Evolutionary conservation across 2,329 filamentous ascomycete genomes (phyloP).

Genomic region (Pestalotiopsis sp.): DNA sequence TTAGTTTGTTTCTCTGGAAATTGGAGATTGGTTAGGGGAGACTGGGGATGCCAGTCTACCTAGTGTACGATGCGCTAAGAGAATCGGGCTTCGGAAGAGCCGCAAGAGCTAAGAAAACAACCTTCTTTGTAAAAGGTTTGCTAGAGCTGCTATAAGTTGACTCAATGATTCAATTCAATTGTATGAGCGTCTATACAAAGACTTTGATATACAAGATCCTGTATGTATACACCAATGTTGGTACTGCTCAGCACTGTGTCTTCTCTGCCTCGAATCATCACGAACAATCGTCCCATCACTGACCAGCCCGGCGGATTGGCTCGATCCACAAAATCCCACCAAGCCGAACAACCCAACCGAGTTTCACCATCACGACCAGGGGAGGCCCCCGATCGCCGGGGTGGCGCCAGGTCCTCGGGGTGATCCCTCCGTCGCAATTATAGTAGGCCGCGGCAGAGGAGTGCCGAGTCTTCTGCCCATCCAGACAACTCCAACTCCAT

Average conservation of each 20-base stretch:
- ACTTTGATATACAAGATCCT: no score
- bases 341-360: not conserved
- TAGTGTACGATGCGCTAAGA: no score
- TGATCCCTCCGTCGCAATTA: slow-evolving; percentile 5
- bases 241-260: no score
- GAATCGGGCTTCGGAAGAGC: not conserved
- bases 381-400: not conserved
- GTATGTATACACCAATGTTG: no score
- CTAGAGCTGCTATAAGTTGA: no score
- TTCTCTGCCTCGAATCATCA: no score
- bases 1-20: not conserved
- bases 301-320: not conserved
- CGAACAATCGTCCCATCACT: no score
- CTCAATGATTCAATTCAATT: no score
- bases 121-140: no score
- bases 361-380: slow-evolving; percentile 5
- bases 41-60: not conserved
- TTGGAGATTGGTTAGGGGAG: not conserved
- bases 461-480: not conserved
- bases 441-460: not conserved
- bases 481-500: not conserved
- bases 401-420: not conserved
- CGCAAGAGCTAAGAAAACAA: no score
- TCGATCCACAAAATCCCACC: not conserved
- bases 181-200: no score